These are phyloP conservation scores for Saitozyma sp. DNA, from an alignment of 768 basidiomycete genomes.

Conservation along the genomic window DNA sequence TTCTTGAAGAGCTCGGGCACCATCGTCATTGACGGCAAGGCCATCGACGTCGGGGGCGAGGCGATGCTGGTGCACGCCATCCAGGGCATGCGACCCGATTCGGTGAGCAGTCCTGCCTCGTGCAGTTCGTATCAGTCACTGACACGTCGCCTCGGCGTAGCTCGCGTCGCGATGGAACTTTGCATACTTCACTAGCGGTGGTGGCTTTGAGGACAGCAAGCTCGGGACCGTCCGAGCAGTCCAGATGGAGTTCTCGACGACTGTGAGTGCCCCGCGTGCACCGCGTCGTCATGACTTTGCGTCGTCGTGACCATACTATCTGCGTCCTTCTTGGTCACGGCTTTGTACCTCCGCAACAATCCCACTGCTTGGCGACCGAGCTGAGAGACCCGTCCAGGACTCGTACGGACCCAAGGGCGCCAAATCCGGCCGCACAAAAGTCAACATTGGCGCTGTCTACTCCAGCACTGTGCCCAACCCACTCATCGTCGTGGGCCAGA, in stretches of 20 bases:
- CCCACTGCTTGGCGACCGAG: neutral
- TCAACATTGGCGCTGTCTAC: conserved; percentile 68
- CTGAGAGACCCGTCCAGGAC: conserved; percentile 47
- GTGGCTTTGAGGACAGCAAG: conserved; percentile 58
- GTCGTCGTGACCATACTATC: no score
- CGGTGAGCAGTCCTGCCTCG: conserved; percentile 52
- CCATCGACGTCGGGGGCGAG: conserved; percentile 49
- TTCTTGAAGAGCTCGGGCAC: conserved; percentile 65
- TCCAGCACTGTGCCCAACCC: conserved; percentile 15
- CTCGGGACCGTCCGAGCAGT: conserved; percentile 72
- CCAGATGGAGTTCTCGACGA: conserved; percentile 95
- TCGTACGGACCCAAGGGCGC: conserved; percentile 74
- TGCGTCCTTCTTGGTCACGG: no score
- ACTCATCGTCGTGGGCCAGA: conserved; percentile 45
- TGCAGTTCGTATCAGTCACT: neutral
- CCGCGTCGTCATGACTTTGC: no score
- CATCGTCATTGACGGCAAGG: conserved; percentile 67
- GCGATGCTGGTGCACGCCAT: conserved; percentile 89
- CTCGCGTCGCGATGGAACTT: conserved; percentile 95
- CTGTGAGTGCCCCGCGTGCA: conserved; percentile 40
- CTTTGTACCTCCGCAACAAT: no score
- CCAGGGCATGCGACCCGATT: conserved; percentile 95
- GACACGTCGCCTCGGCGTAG: conserved; percentile 10
- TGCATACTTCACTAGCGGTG: conserved; percentile 69
- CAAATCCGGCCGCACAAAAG: conserved; percentile 77